Evolutionary conservation across 371 early-diverging fungal species (phyloP), one percentile per base, ranked within the genome.

Genomic region (Mucor ambiguus): DNA sequence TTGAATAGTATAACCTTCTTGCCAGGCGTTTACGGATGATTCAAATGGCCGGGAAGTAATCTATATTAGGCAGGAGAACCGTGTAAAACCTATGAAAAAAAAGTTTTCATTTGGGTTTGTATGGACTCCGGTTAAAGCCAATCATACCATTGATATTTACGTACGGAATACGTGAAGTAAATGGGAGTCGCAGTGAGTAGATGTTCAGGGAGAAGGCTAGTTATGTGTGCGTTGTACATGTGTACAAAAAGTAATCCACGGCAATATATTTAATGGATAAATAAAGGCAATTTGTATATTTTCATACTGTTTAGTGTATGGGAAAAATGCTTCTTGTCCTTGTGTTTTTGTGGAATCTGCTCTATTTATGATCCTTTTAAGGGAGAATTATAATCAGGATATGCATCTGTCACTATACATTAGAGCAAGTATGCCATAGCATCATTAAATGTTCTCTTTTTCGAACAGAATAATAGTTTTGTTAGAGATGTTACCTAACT

Each of bases 11-110:
- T 20, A 46, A 46, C 46, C 46, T 20, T 46, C 22, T 46, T 46
- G 22, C 22, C 46, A 22, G 46, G 6, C 0, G 41, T 28, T 37
- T 22, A 24, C 60, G 60, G 60, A 41, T 43, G 43, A 60, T 46
- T 60, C 30, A 60, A 46, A 46, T 28, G 60, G 43, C 60, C 60
- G 60, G 44, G 46, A 60, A 32, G 29, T 10, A 28, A 48, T 29
- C 46, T n/a, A 46, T 29, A 44, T 60, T 18, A 29, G 46, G 60
- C 43, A 60, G 20, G 20, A 44, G 60, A 43, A 46, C 60, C 46
- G 46, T 46, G 60, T 41, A 35, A 59, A 38, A 41, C 43, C 20
- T 12, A 38, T 10, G 22, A 58, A 22, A 24, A 18, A 24, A 20
- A 24, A 43, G 30, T 30, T 18, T 44, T 44, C 20, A 18, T 46